Percentiles rank a stretch among this genome's conserved stretches.
phyloP scores from a whole-genome alignment of 1,139 yeast genomes.

The Blastobotrys apis region DNA sequence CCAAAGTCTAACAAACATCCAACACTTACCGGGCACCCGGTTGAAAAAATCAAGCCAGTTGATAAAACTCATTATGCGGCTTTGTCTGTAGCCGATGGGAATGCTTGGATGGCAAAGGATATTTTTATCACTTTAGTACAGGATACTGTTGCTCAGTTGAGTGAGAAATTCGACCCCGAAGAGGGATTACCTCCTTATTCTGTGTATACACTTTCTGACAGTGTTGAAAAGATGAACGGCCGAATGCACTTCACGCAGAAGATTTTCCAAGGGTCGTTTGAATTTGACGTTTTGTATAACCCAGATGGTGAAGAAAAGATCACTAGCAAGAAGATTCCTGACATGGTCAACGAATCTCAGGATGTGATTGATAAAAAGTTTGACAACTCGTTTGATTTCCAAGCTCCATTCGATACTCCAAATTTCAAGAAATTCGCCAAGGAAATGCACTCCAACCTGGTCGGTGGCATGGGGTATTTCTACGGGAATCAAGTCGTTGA shows the following conservation, averaged over 20 bases:
- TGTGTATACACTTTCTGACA: constrained; percentile 54
- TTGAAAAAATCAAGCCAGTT: constrained; percentile 31
- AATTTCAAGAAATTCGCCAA: constrained; percentile 60
- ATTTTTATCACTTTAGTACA: constrained; percentile 65
- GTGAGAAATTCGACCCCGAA: constrained; percentile 37
- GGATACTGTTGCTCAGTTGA: constrained; percentile 56
- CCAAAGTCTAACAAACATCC: constrained; percentile 32
- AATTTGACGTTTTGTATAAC: constrained; percentile 66
- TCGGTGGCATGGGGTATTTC: constrained; percentile 88
- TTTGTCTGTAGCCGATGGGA: constrained; percentile 64
- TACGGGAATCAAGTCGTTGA: constrained; percentile 87
- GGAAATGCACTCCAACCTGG: constrained; percentile 71
- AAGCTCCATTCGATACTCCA: constrained; percentile 49
- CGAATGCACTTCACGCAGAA: constrained; percentile 78
- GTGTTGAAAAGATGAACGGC: constrained; percentile 51
- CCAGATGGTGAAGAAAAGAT: constrained; percentile 40
- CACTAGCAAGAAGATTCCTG: constrained; percentile 23
- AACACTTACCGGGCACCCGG: constrained; percentile 23
- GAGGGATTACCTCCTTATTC: constrained; percentile 36
- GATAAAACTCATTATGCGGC: constrained; percentile 61
- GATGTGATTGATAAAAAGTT: constrained; percentile 55
- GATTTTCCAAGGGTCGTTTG: constrained; percentile 67
- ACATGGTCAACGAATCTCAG: constrained; percentile 33
- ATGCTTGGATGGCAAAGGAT: constrained; percentile 78
- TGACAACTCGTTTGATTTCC: constrained; percentile 48